phyloP scores from a whole-genome alignment of 345 rosid genomes.

The Lumnitzera racemosa region DNA sequence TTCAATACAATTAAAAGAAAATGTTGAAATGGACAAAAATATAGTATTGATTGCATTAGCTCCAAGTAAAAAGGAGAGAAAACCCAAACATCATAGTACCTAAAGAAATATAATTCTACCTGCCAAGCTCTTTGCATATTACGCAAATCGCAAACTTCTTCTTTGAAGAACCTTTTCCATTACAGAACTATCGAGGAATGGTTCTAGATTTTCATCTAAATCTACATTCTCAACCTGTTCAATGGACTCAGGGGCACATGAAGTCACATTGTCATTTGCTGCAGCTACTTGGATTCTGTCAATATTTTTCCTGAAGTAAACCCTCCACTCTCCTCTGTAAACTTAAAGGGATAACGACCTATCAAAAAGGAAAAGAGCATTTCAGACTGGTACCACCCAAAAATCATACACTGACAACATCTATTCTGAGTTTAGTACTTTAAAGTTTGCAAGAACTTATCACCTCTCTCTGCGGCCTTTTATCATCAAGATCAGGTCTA shows the following conservation, averaged over 20 bases:
- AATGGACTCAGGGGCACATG: conserved; percentile 25
- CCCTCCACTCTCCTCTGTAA: conserved; percentile 95
- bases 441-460: conserved; percentile 11
- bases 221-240: conserved; percentile 36
- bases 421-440: background rate
- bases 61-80: too few relatives aligned
- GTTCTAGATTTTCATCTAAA: conserved; percentile 41
- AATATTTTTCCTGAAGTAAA: conserved; percentile 84
- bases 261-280: conserved; percentile 29
- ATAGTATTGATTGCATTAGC: too few relatives aligned
- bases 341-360: conserved; percentile 86
- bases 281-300: conserved; percentile 60
- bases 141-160: conserved; percentile 84
- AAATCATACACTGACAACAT: background rate
- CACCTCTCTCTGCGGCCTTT: conserved; percentile 99
- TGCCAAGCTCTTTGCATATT: conserved; percentile 95
- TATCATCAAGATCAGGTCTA: conserved; percentile 96
- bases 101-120: conserved; percentile 27
- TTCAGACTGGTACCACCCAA: conserved; percentile 4
- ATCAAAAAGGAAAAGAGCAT: conserved; percentile 9
- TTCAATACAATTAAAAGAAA: too few relatives aligned
- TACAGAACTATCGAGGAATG: conserved; percentile 69
- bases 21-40: too few relatives aligned
- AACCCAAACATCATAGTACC: background rate
- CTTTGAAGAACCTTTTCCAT: conserved; percentile 96